Evolutionary conservation across 1,139 yeast genomes (phyloP).

Genomic region (Candida tropicalis): DNA sequence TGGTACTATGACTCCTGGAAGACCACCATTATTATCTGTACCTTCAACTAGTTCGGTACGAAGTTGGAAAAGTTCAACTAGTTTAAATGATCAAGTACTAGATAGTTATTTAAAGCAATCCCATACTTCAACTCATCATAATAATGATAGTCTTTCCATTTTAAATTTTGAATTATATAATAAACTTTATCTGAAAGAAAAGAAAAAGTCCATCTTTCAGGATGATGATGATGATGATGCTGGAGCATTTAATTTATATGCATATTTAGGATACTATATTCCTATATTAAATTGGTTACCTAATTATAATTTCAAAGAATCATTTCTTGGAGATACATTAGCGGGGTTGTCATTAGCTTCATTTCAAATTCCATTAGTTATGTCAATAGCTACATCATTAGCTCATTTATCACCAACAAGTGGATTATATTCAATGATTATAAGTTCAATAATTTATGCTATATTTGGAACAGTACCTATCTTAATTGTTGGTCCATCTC

Average conservation of each 20-base stretch:
- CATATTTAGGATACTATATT: conserved; percentile 35
- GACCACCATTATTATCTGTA: conserved; percentile 31
- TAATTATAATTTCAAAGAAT: conserved; percentile 19
- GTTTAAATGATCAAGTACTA: conserved; percentile 22
- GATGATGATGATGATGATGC: not conserved
- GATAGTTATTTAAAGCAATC: conserved; percentile 17
- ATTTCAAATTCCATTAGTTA: conserved; percentile 38
- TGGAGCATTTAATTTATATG: conserved; percentile 21
- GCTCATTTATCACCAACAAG: conserved; percentile 36
- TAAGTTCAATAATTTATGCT: conserved; percentile 31
- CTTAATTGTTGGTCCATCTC: conserved; percentile 38
- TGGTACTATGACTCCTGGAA: not conserved
- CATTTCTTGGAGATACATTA: conserved; percentile 31
- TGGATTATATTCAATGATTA: conserved; percentile 33
- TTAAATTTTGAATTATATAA: conserved; percentile 14
- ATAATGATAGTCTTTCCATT: conserved; percentile 16
- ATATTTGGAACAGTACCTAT: conserved; percentile 37
- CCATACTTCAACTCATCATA: not conserved
- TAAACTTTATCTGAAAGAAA: conserved; percentile 11
- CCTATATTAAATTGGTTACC: conserved; percentile 38
- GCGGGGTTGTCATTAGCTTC: conserved; percentile 38
- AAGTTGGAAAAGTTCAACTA: conserved; percentile 20
- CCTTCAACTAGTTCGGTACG: conserved; percentile 30
- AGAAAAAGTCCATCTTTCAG: no score
- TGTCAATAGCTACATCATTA: conserved; percentile 37